These are phyloP conservation scores for Debaryomyces coudertii DNA, from an alignment of 1,139 yeast genomes.

Conservation along the genomic window DNA sequence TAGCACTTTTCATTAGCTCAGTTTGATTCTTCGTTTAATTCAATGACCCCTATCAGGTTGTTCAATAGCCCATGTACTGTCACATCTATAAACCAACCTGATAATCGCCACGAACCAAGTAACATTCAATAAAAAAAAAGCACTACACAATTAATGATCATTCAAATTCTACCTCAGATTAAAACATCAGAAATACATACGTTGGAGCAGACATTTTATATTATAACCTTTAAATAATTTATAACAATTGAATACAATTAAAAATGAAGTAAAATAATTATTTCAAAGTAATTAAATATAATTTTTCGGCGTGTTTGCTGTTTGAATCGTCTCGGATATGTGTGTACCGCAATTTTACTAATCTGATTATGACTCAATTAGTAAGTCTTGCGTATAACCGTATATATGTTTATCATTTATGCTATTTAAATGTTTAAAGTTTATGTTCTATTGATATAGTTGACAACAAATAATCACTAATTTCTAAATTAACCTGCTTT, in stretches of 20 bases:
- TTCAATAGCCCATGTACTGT: too few species aligned
- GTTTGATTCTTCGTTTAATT: too few species aligned
- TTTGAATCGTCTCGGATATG: constrained; percentile 7
- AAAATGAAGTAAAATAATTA: background rate
- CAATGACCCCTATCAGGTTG: too few species aligned
- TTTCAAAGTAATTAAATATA: background rate
- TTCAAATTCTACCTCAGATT: background rate
- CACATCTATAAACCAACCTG: too few species aligned
- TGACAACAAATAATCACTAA: background rate
- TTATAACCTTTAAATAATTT: constrained; percentile 3
- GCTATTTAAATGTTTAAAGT: background rate
- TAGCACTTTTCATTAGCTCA: background rate
- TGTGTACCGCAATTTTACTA: constrained; percentile 8
- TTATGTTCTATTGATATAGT: background rate
- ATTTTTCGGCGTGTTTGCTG: constrained; percentile 10
- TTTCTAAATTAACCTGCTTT: background rate
- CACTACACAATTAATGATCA: background rate
- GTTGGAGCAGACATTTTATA: constrained; percentile 45
- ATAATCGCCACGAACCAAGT: too few species aligned
- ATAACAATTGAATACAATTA: constrained; percentile 2
- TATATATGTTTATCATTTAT: background rate
- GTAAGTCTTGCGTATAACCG: constrained; percentile 1
- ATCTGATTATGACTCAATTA: constrained; percentile 3
- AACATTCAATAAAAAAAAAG: background rate
- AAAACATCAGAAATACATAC: constrained; percentile 32